Conservation (phyloP, 2,329 filamentous ascomycete genomes). For the Colletotrichum cereale region DNA sequence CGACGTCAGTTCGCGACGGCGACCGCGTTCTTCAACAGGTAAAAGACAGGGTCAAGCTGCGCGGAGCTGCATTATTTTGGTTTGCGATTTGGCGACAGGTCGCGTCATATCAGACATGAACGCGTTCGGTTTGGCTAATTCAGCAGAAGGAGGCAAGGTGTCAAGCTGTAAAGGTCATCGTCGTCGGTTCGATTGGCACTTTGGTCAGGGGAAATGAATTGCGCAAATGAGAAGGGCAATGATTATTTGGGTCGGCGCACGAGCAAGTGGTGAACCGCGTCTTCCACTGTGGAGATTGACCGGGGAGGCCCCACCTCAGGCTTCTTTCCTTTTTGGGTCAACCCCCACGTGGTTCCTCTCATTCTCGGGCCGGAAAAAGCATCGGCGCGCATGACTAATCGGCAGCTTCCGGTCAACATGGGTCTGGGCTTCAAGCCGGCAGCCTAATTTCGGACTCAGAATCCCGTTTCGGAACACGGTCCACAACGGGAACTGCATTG, state of each 20-base stretch:
- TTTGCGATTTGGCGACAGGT: conserved; percentile 24
- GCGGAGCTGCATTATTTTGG: conserved; percentile 34
- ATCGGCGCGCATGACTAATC: conserved; percentile 17
- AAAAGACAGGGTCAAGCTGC: conserved; percentile 24
- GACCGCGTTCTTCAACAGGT: conserved; percentile 23
- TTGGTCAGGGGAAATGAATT: conserved; percentile 29
- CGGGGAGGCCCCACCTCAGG: conserved; percentile 20
- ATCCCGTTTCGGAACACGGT: neutral
- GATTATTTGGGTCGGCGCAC: conserved; percentile 26
- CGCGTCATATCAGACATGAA: conserved; percentile 38
- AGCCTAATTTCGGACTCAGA: neutral
- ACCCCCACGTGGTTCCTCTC: conserved; percentile 31
- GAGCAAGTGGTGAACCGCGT: conserved; percentile 36
- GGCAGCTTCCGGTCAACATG: neutral
- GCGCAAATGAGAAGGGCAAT: conserved; percentile 30
- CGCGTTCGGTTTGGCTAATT: neutral
- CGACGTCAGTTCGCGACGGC: conserved; percentile 14
- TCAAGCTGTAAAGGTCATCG: neutral
- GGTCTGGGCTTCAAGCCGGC: neutral
- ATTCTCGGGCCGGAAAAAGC: conserved; percentile 35
- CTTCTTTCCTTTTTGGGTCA: conserved; percentile 30
- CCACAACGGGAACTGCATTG: neutral
- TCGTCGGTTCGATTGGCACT: conserved; percentile 18
- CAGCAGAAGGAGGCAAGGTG: neutral
- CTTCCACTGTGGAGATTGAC: conserved; percentile 22